phyloP scores from a whole-genome alignment of 2,329 filamentous ascomycete species.

The Parastagonospora nodorum region DNA sequence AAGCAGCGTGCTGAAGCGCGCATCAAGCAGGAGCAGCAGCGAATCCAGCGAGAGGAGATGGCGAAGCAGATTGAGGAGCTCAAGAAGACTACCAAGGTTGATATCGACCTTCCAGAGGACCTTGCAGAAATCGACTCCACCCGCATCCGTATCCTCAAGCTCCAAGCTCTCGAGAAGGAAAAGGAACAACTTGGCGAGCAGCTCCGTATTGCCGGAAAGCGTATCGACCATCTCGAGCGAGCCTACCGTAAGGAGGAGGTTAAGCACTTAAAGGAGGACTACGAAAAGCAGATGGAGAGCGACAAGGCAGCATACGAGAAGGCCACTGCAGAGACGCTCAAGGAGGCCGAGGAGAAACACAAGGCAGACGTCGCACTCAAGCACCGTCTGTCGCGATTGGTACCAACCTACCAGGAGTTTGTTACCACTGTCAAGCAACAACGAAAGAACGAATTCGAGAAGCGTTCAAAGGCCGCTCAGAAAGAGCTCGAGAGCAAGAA shows the following conservation, averaged over 20 bases:
- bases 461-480: slow-evolving; percentile 87
- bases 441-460: slow-evolving; percentile 94
- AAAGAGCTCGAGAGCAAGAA: slow-evolving; percentile 93
- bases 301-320: slow-evolving; percentile 82
- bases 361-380: slow-evolving; percentile 91
- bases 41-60: slow-evolving; percentile 56
- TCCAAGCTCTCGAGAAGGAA: slow-evolving; percentile 94
- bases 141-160: slow-evolving; percentile 89
- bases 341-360: slow-evolving; percentile 85
- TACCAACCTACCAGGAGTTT: slow-evolving; percentile 84
- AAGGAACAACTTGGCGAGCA: slow-evolving; percentile 95
- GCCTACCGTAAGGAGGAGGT: slow-evolving; percentile 94
- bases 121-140: slow-evolving; percentile 65
- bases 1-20: slow-evolving; percentile 88
- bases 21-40: slow-evolving; percentile 63
- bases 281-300: slow-evolving; percentile 76
- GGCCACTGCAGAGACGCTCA: slow-evolving; percentile 75
- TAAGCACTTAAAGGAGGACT: slow-evolving; percentile 88
- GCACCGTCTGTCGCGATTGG: slow-evolving; percentile 83
- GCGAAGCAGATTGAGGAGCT: slow-evolving; percentile 94
- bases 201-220: slow-evolving; percentile 89
- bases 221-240: slow-evolving; percentile 95
- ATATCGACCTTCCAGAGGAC: slow-evolving; percentile 80
- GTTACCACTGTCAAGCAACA: slow-evolving; percentile 80
- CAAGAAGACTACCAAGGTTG: slow-evolving; percentile 86